Percentiles rank a stretch among this genome's conserved stretches.
phyloP scores from a whole-genome alignment of 1,284 basidiomycete species.

The Ustilago loliicola region DNA sequence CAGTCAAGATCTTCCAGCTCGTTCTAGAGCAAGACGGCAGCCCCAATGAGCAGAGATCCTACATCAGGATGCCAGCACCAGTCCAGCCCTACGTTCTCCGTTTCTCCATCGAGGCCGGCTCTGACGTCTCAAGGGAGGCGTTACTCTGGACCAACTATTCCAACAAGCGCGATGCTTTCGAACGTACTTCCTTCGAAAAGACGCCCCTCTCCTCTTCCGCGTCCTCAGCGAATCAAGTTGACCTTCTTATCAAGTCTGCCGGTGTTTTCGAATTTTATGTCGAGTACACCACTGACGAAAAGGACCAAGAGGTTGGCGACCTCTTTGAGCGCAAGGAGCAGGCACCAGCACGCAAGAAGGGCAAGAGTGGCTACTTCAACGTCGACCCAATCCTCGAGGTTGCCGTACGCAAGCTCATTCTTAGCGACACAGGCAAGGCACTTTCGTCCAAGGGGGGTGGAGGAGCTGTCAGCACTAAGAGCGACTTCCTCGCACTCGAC shows the following conservation, averaged over 20 bases:
- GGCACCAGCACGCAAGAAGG: conserved; percentile 26
- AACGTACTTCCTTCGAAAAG: conserved; percentile 81
- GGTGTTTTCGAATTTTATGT: conserved; percentile 67
- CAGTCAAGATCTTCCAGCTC: conserved; percentile 58
- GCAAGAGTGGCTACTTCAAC: conserved; percentile 63
- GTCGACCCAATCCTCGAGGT: conserved; percentile 62
- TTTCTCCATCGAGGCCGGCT: conserved; percentile 61
- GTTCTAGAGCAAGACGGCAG: conserved; percentile 62
- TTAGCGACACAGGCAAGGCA: conserved; percentile 33
- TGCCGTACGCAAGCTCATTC: conserved; percentile 49
- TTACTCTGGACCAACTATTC: conserved; percentile 62
- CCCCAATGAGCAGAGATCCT: conserved; percentile 53
- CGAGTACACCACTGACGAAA: conserved; percentile 52
- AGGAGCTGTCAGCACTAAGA: conserved; percentile 30
- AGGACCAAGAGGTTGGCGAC: conserved; percentile 21
- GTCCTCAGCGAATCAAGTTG: conserved; percentile 42
- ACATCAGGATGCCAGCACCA: conserved; percentile 62
- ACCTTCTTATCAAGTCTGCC: conserved; percentile 52
- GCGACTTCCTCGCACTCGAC: conserved; percentile 53
- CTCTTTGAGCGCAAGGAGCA: conserved; percentile 30
- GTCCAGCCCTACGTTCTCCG: conserved; percentile 61
- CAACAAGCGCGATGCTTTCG: conserved; percentile 77
- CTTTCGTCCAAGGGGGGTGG: conserved; percentile 50
- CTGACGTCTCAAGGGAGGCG: conserved; percentile 53
- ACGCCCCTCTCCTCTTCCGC: conserved; percentile 29